Evolutionary conservation across 2,329 filamentous ascomycete species (phyloP), one percentile per base, ranked within the genome.

Genomic region (Aplosporella prunicola): DNA sequence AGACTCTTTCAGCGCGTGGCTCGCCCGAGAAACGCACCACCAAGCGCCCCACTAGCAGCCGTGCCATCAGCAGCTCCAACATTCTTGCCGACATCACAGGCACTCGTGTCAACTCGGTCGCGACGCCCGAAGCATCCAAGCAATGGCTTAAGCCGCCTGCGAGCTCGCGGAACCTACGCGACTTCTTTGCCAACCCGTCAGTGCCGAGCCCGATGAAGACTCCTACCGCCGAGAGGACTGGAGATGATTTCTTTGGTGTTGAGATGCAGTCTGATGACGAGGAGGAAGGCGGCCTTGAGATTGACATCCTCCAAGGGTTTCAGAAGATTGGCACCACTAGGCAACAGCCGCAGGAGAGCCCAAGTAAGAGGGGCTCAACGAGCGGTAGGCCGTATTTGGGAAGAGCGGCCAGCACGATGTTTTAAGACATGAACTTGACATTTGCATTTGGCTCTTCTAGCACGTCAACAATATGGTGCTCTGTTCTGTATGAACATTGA

Each of bases 281-380:
- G 3, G 67, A 74, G 41, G 76, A 79, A 42, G 61, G 71, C 10
- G 75, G 72, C 2, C 61, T 71, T 10, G 75, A 72, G 2, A 69
- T 86, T 34, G 82, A 87, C 49, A 79, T 87, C 46, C 70, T 82
- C 30, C 78, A 83, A 51, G 80, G 80, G 8, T 87, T 86, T 50
- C 75, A 80, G 53, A 82, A 79, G 62, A 86, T 87, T 53, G 81
- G 81, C 34, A 54, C 59, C 5, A 47, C 51, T 7, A 29, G 36
- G 23, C 36, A 33, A 24, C 5, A 13, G 3, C 26, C 26, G 14
- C 36, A 28, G 17, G 36, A 39, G 29, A 39, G 36, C 36, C 36
- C 36, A n/a, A 39, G 29, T 24, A 39, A 39, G 23, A 39, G 18
- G 36, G 14, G 29, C 4, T 28, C 26, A 13, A 27, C 18, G n/a